Conservation (phyloP, 2,329 filamentous ascomycete species). For the Talaromyces sp. region DNA sequence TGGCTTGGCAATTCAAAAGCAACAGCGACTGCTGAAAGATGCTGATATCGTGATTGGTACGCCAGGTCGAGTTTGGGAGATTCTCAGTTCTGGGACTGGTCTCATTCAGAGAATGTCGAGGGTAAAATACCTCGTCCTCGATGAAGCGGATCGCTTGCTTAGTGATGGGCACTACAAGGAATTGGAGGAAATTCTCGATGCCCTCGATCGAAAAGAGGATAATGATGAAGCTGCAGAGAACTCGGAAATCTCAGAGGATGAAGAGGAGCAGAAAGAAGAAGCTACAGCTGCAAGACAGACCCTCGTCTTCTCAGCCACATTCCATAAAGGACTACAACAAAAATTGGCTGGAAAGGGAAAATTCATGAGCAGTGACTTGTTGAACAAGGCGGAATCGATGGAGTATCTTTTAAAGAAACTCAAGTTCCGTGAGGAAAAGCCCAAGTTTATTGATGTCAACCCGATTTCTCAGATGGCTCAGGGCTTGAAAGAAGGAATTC, state of each 20-base stretch:
- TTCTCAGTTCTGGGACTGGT: constrained; percentile 71
- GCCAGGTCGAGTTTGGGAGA: constrained; percentile 90
- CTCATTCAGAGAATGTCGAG: constrained; percentile 67
- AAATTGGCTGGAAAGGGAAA: constrained; percentile 78
- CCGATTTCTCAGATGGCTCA: constrained; percentile 85
- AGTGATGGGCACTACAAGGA: constrained; percentile 96
- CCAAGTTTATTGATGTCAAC: constrained; percentile 89
- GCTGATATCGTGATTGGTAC: constrained; percentile 94
- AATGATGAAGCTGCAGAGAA: constrained; percentile 29
- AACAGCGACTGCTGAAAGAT: constrained; percentile 75
- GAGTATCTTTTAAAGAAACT: constrained; percentile 88
- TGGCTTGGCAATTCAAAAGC: constrained; percentile 90
- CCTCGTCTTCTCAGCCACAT: constrained; percentile 93
- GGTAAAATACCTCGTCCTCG: constrained; percentile 80
- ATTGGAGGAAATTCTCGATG: constrained; percentile 78
- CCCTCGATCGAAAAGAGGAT: constrained; percentile 66
- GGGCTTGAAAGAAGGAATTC: constrained; percentile 78
- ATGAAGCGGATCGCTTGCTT: constrained; percentile 89
- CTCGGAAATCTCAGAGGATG: constrained; percentile 38
- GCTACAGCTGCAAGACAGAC: constrained; percentile 63
- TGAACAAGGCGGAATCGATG: constrained; percentile 76
- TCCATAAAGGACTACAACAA: constrained; percentile 85
- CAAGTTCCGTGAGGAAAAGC: constrained; percentile 78
- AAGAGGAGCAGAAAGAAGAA: constrained; percentile 29
- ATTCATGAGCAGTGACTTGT: constrained; percentile 55